Evolutionary conservation across 129 eudicot genomes (phyloP), one percentile per base, ranked within the genome.

Genomic region (Tanacetum coccineum): DNA sequence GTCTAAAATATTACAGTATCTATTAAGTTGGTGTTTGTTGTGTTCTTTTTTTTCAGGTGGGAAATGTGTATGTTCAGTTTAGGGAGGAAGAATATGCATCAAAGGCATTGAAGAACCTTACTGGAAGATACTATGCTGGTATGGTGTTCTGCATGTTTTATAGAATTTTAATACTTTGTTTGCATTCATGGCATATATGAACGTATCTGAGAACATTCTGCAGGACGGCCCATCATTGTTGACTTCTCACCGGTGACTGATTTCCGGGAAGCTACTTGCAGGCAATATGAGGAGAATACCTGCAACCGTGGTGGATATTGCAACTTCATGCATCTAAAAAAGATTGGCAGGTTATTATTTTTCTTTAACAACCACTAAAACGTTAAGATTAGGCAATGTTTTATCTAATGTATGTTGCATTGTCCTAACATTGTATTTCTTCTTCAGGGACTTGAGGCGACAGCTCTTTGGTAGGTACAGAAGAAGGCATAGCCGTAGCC

Each of bases 381-480:
- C 25, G 54, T 50, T 62, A 14, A 40, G 25, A n/a, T 30, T 39
- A 6, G 19, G 62, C 42, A 6, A 9, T 36, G 6, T 36, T 6
- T 7, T 2, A 36, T 36, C 18, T 32, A 3, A n/a, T 4, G 20
- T 8, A 15, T 36, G 7, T 28, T 5, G 57, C 26, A 39, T 26
- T n/a, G 1, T 32, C 36, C 65, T 76, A 4, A 68, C 28, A 30
- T 70, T 51, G 3, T 15, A 0, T 30, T 60, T 6, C 13, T 14
- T 68, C 14, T 66, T 18, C 76, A 91, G 96, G 84, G 96, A 86
- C 60, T 68, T 92, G 73, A 82, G 87, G 70, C 84, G 84, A 39
- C 89, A 86, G 17, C 64, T 92, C 50, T 92, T 83, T 65, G 96
- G 98, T 28, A 88, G 95, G 73, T 84, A 76, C 68, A 75, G 87